Conservation (phyloP, 441 rosid species). For the Daphne laureola region DNA sequence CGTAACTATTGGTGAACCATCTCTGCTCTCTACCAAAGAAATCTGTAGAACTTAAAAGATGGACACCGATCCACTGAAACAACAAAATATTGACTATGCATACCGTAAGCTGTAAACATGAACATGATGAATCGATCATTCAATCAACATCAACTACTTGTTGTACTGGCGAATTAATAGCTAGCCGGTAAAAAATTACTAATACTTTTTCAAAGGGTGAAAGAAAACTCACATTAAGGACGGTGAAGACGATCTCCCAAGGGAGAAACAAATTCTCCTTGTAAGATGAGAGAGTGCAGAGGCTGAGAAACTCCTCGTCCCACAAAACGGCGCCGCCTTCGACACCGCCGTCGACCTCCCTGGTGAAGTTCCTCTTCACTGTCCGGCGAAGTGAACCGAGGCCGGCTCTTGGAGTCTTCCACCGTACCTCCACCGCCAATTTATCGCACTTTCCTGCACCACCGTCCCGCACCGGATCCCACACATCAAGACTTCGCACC, state of each 20-base stretch:
- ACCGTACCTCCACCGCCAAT: slow-evolving; percentile 50
- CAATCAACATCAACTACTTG: no score
- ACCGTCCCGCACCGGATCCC: slow-evolving; percentile 17
- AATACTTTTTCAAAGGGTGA: not conserved
- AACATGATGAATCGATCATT: no score
- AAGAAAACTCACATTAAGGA: slow-evolving; percentile 42
- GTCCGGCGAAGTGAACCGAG: slow-evolving; percentile 21
- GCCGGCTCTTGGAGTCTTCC: slow-evolving; percentile 43
- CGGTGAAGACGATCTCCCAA: slow-evolving; percentile 41
- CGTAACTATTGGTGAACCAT: no score
- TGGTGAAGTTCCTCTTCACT: slow-evolving; percentile 31
- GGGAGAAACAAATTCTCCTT: slow-evolving; percentile 39
- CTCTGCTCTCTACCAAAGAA: no score
- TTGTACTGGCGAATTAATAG: no score
- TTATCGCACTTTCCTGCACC: slow-evolving; percentile 20
- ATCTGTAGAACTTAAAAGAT: no score
- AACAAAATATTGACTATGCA: not conserved
- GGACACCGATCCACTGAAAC: not conserved
- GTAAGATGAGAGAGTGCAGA: slow-evolving; percentile 36
- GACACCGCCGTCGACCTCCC: slow-evolving; percentile 31
- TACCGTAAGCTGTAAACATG: not conserved
- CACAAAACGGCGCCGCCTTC: slow-evolving; percentile 46
- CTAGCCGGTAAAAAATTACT: no score
- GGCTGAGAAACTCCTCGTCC: slow-evolving; percentile 49
- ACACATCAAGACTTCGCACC: slow-evolving; percentile 35